A percentile compares a stretch with the other conserved stretches of the same genome.
phyloP scores from a whole-genome alignment of 169 alveolate species.

The Besnoitia besnoiti region DNA sequence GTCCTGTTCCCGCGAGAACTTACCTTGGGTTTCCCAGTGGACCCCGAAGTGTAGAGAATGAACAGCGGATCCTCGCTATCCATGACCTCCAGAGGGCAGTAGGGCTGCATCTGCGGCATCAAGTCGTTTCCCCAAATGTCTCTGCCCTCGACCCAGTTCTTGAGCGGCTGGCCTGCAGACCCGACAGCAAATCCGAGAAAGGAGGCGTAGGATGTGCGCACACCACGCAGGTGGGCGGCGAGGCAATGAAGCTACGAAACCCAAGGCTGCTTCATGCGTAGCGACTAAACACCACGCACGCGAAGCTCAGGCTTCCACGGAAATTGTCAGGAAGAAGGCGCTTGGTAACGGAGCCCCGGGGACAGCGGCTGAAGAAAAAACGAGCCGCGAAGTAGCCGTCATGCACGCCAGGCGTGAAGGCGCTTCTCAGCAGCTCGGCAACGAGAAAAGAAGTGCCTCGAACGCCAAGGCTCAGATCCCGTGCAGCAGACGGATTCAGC shows the following conservation, averaged over 20 bases:
- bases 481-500: no score
- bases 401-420: no score
- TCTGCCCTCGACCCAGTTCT: constrained; percentile 55
- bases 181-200: background rate
- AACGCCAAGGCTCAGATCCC: no score
- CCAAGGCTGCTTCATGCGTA: background rate
- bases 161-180: constrained; percentile 41
- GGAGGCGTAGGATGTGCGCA: background rate
- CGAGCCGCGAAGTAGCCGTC: no score
- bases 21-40: constrained; percentile 96
- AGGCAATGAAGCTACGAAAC: background rate
- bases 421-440: no score
- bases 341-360: no score
- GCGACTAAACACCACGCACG: background rate
- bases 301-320: no score
- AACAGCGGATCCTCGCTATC: constrained; percentile 94
- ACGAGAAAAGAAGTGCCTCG: no score
- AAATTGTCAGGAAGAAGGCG: no score
- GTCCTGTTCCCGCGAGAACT: no score
- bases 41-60: constrained; percentile 95
- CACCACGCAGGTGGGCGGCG: background rate
- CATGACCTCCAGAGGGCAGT: constrained; percentile 92
- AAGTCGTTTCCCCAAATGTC: constrained; percentile 86
- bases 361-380: no score
- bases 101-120: constrained; percentile 86